These are phyloP conservation scores for Talaromyces stipitatus DNA, from an alignment of 495 filamentous ascomycete species.

Conservation along the genomic window DNA sequence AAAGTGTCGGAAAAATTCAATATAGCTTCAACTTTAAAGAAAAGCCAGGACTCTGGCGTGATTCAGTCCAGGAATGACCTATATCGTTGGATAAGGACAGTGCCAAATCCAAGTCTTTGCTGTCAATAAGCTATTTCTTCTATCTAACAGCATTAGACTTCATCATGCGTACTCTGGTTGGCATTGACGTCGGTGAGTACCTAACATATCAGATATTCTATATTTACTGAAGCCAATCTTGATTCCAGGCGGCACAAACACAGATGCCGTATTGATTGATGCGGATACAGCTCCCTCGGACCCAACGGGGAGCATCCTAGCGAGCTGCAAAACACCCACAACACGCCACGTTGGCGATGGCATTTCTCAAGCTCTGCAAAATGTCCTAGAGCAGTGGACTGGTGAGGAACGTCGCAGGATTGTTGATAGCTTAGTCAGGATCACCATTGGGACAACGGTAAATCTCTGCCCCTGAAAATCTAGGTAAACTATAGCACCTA, in stretches of 20 bases:
- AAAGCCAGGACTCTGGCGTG: too few relatives aligned
- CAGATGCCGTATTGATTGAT: conserved; percentile 47
- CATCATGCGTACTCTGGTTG: not conserved
- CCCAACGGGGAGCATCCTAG: conserved; percentile 25
- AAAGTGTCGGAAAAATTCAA: too few relatives aligned
- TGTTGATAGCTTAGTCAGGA: conserved; percentile 36
- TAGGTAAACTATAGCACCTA: too few relatives aligned
- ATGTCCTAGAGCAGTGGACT: conserved; percentile 30
- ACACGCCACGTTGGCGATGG: conserved; percentile 49
- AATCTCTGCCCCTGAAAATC: too few relatives aligned
- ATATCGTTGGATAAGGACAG: too few relatives aligned
- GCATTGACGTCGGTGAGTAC: not conserved
- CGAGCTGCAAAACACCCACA: conserved; percentile 50
- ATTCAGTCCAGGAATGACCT: too few relatives aligned
- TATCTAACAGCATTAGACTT: too few relatives aligned
- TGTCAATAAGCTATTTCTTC: too few relatives aligned
- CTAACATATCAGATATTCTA: too few relatives aligned
- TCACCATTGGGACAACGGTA: conserved; percentile 57
- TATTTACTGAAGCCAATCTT: too few relatives aligned
- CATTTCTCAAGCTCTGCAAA: conserved; percentile 41
- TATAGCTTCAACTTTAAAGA: too few relatives aligned
- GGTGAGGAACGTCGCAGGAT: conserved; percentile 13
- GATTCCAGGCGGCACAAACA: conserved; percentile 52
- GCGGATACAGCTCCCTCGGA: conserved; percentile 30
- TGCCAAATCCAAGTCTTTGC: too few relatives aligned